Evolutionary conservation across 768 basidiomycete genomes (phyloP), one percentile per base, ranked within the genome.

Genomic region (Strobilomyces dryophilus): DNA sequence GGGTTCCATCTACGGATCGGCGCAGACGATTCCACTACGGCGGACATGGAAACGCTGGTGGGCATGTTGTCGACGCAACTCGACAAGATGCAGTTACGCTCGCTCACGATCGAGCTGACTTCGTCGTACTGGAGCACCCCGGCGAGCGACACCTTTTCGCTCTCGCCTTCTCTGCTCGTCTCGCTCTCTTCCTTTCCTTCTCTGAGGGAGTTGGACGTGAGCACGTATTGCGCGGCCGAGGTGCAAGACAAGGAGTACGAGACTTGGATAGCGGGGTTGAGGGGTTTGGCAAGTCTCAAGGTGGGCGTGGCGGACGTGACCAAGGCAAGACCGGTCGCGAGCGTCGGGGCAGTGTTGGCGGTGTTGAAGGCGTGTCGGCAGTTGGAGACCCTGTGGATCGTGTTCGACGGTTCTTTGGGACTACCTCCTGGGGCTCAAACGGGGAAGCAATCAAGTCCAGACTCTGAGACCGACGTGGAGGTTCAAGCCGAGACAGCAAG

Each of bases 71-170:
- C 58, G 1, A 35, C 17, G 2, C 63, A 45, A 20, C 27, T 66
- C 2, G 59, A 62, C 49, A 57, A 50, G 36, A 17, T 17, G 1
- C 54, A 39, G 0, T 24, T 66, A 1, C 54, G 17, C 11, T n/a
- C 47, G 17, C 52, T 66, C 44, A 51, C 49, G 5, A 32, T 65
- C 47, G 61, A 66, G 36, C 47, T 66, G 40, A 67, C 62, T 3
- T 68, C 64, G 12, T 65, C 66, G 1, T 67, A 67, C 36, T 67
- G 66, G 63, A 59, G 55, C 17, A 55, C 59, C 2, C 59, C 61
- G 0, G 52, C 61, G 4, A 61, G 56, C 50, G 63, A 67, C 27
- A 53, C 63, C 5, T 65, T 65, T 45, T 40, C 43, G 1, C 65
- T 67, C 27, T 56, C 61, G 0, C 14, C 56, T 2, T 14, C 54